Evolutionary conservation across 306 rosid species (phyloP), one percentile per base, ranked within the genome.

Genomic region (Ammopiptanthus mongolicus): DNA sequence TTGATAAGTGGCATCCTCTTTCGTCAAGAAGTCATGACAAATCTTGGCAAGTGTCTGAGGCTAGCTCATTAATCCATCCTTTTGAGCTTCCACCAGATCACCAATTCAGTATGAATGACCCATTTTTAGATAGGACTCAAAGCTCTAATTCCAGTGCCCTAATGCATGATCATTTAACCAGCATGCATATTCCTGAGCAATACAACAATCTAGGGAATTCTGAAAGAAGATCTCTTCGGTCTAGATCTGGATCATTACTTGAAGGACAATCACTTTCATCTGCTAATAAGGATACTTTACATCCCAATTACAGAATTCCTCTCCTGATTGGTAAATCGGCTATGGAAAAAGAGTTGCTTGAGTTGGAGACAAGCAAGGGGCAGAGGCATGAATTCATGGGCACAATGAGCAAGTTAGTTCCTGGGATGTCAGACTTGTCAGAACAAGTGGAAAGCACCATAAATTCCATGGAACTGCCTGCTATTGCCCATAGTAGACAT

Each of bases 401-500:
- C 53, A 51, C 81, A 47, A 61, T 75, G 62, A 69, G 56, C 81
- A 80, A 76, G 72, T 80, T 80, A 39, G 71, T 78, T 67, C 80
- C 87, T 34, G 89, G 83, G 39, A 75, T 81, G 19, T 76, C 86
- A 42, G 88, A 86, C 61, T 55, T 78, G 75, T 73, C 80, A 3
- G 89, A 81, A 47, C 89, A 76, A 83, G 81, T 76, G 52, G 89
- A 87, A 72, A 77, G 61, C 76, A 19, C 79, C 14, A 48, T 80
- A 79, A 77, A 75, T 78, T 28, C 73, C 14, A 64, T 76, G 84
- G 93, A 89, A 62, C 80, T 80, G 67, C 82, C 84, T 55, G 53
- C 65, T 70, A 77, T 78, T 66, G 58, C 85, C 64, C 89, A 89
- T 59, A 83, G 91, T 69, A 87, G 91, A 81, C 89, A 83, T 58